These are phyloP conservation scores for Exophiala mesophila DNA, from an alignment of 2,329 filamentous ascomycete species.

Conservation along the genomic window DNA sequence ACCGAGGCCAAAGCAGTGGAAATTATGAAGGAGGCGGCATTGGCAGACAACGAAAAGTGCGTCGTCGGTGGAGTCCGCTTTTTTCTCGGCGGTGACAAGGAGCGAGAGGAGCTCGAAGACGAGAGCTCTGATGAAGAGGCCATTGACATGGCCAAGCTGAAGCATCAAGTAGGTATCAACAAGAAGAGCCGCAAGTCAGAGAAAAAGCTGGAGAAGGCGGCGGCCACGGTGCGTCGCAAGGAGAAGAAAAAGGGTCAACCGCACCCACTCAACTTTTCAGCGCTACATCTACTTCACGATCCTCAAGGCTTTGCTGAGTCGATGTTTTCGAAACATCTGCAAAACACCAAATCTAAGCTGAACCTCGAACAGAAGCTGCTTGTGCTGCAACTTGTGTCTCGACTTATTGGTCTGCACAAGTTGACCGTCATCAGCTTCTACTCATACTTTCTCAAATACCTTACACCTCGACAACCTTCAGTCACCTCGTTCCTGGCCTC, in stretches of 20 bases:
- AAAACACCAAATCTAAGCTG: slow-evolving; percentile 78
- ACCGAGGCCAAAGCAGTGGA: slow-evolving; percentile 92
- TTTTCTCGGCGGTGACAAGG: slow-evolving; percentile 93
- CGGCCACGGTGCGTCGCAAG: slow-evolving; percentile 73
- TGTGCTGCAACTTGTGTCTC: slow-evolving; percentile 85
- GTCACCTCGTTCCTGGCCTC: slow-evolving; percentile 93
- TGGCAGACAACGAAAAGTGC: slow-evolving; percentile 91
- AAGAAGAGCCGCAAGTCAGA: slow-evolving; percentile 92
- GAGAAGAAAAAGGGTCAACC: slow-evolving; percentile 85
- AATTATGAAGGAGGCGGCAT: slow-evolving; percentile 89
- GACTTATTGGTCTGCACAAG: slow-evolving; percentile 88
- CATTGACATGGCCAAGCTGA: slow-evolving; percentile 72
- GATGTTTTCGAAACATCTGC: slow-evolving; percentile 85
- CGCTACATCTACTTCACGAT: slow-evolving; percentile 86
- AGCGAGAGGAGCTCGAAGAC: slow-evolving; percentile 87
- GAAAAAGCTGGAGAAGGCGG: slow-evolving; percentile 71
- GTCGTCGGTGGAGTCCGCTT: slow-evolving; percentile 82
- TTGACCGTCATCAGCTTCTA: slow-evolving; percentile 85
- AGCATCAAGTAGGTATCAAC: slow-evolving; percentile 84
- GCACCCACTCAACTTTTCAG: slow-evolving; percentile 90
- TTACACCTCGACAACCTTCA: slow-evolving; percentile 79
- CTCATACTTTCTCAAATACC: slow-evolving; percentile 91
- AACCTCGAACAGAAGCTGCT: slow-evolving; percentile 82
- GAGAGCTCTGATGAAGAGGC: slow-evolving; percentile 78
- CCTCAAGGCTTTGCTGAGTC: slow-evolving; percentile 89